Base-by-base conservation (phyloP, 805 yeast species). In the Starmerella stellata region DNA sequence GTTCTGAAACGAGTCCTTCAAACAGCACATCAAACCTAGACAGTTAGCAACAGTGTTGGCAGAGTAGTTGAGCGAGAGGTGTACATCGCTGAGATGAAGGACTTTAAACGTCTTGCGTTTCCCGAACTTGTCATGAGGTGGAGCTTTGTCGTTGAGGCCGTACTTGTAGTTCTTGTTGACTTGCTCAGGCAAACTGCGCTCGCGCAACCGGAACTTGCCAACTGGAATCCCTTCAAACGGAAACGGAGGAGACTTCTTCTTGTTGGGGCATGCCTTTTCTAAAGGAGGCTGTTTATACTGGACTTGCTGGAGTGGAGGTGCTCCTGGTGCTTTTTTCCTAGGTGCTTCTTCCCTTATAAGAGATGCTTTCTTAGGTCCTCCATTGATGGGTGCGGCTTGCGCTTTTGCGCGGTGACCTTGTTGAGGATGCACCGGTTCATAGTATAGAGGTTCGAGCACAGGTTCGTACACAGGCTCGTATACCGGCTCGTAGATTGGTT, bases 31-130 rank as follows among this genome's bases (percentile, higher is more conserved):
- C 13, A 44, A 43, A 13, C 47, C 47, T 8, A 47, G 27, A 40
- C 58, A 60, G 34, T 60, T 57, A 42, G 55, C 66, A 43, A 56
- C 67, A 49, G 55, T 70, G 51, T 60, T 68, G 41, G 54, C 67
- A 44, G 57, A 64, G 55, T 56, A 65, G 39, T 54, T 69, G 39
- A 68, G 54, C 51, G 74, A 70, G 35, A 73, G 55, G 54, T 76
- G 82, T 55, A 75, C 70, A 51, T 76, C 83, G 16, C 76, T 66
- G 24, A 76, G 49, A 47, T 76, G 85, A 43, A 76, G 59, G 4
- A 74, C 81, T 42, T 73, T 70, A 55, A 74, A 70, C 1, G 64
- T 59, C 40, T 64, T 25, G 18, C 37, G 34, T 18, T 16, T 30
- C 13, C 28, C 23, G 18, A 7, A 11, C 11, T 21, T 13, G 27